Evolutionary conservation across 352 stramenopile genomes (phyloP).

Genomic region (Phytopythium cucurbitacearum): DNA sequence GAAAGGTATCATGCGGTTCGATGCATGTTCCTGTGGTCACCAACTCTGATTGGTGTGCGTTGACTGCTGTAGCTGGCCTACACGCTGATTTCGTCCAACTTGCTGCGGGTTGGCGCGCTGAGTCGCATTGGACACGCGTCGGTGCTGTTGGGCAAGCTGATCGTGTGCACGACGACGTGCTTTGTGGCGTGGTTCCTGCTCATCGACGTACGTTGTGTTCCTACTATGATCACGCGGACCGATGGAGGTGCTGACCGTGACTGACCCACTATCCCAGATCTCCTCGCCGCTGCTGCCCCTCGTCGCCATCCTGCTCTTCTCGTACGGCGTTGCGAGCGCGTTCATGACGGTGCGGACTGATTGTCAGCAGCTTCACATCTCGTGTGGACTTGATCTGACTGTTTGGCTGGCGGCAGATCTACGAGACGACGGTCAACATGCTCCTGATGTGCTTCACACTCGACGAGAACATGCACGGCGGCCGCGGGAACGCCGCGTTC

Average conservation of each 20-base stretch:
- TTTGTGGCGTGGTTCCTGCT: constrained; percentile 72
- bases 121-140: constrained; percentile 67
- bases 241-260: neutral
- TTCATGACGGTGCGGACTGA: constrained; percentile 66
- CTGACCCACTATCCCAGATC: constrained; percentile 12
- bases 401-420: constrained; percentile 41
- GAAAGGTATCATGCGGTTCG: constrained; percentile 38
- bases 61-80: constrained; percentile 40
- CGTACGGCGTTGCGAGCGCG: constrained; percentile 69
- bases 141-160: constrained; percentile 68
- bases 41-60: neutral
- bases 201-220: constrained; percentile 35
- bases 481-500: constrained; percentile 60
- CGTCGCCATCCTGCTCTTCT: constrained; percentile 61
- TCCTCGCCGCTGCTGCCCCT: constrained; percentile 65
- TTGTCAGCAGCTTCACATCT: neutral
- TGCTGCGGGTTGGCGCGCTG: constrained; percentile 58
- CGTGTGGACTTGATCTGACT: neutral
- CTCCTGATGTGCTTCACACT: constrained; percentile 83
- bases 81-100: constrained; percentile 64
- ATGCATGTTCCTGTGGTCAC: neutral
- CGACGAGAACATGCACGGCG: constrained; percentile 79
- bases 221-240: no score
- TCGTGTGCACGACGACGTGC: constrained; percentile 67
- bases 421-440: constrained; percentile 84